These are phyloP conservation scores for Globisporangium heterothallicum DNA, from an alignment of 352 stramenopile species.

Conservation along the genomic window DNA sequence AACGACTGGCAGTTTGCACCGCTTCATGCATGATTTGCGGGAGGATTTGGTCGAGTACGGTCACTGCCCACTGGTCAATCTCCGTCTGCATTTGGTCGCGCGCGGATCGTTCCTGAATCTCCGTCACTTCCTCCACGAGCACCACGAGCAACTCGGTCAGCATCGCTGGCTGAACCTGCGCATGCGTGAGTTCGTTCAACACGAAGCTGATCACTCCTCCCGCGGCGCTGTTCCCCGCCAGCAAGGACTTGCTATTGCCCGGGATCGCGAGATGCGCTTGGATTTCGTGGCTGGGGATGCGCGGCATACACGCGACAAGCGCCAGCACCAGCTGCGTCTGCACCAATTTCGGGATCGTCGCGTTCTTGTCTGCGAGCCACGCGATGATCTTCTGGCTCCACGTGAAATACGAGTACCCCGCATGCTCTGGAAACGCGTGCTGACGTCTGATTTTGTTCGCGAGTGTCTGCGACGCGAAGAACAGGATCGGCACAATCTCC, in stretches of 20 bases:
- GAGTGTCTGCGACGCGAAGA: slow-evolving; percentile 80
- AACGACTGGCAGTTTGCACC: slow-evolving; percentile 12
- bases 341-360: slow-evolving; percentile 54
- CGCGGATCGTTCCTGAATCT: slow-evolving; percentile 37
- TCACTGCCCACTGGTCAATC: slow-evolving; percentile 48
- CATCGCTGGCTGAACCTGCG: slow-evolving; percentile 28
- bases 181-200: slow-evolving; percentile 38
- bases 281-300: slow-evolving; percentile 36
- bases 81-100: slow-evolving; percentile 55
- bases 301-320: slow-evolving; percentile 54
- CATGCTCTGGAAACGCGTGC: slow-evolving; percentile 25
- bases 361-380: slow-evolving; percentile 41
- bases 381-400: slow-evolving; percentile 49
- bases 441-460: slow-evolving; percentile 75
- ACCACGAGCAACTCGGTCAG: slow-evolving; percentile 62
- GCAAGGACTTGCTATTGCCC: slow-evolving; percentile 8
- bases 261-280: slow-evolving; percentile 12
- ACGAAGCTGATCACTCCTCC: slow-evolving; percentile 50
- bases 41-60: slow-evolving; percentile 57
- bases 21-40: slow-evolving; percentile 74
- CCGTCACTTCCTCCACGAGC: slow-evolving; percentile 56
- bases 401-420: slow-evolving; percentile 19
- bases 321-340: slow-evolving; percentile 69
- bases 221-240: slow-evolving; percentile 1
- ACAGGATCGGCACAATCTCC: slow-evolving; percentile 43